Conservation (phyloP, 495 filamentous ascomycete species). For the Peziza echinospora region DNA sequence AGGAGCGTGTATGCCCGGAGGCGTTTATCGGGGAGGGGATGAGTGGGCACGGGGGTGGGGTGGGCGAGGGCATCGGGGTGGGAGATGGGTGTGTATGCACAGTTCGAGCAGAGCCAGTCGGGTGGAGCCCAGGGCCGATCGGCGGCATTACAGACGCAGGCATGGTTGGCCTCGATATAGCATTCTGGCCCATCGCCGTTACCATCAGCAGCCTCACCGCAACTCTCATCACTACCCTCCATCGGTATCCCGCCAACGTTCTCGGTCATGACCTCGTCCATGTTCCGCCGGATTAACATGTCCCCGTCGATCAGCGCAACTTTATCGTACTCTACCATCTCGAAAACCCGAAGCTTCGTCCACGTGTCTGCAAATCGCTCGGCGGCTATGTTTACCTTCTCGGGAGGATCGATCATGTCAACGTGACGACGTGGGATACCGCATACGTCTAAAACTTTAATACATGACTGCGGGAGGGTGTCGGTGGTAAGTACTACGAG, state of each 20-base stretch:
- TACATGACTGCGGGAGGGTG: conserved; percentile 13
- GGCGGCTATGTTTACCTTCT: conserved; percentile 21
- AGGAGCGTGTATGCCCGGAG: conserved; percentile 21
- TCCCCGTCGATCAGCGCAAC: conserved; percentile 31
- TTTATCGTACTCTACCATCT: conserved; percentile 22
- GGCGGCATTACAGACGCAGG: conserved; percentile 33
- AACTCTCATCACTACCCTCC: too few relatives aligned
- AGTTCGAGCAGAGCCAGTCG: conserved; percentile 29
- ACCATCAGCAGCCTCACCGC: neutral
- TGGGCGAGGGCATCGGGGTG: conserved; percentile 19
- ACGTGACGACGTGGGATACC: conserved; percentile 19
- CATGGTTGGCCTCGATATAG: conserved; percentile 30
- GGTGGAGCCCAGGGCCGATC: conserved; percentile 26
- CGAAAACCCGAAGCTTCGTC: conserved; percentile 34
- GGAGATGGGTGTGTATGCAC: conserved; percentile 25
- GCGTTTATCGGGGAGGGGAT: conserved; percentile 1
- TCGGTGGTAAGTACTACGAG: conserved; percentile 28
- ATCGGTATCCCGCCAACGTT: too few relatives aligned
- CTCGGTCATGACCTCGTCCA: conserved; percentile 26
- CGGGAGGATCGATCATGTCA: conserved; percentile 19
- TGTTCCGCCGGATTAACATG: conserved; percentile 26
- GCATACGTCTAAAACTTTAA: conserved; percentile 22
- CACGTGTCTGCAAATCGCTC: conserved; percentile 32
- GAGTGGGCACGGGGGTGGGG: conserved; percentile 11
- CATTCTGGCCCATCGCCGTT: conserved; percentile 7